These are phyloP conservation scores for Fusarium kyushuense DNA, from an alignment of 2,329 filamentous ascomycete species.

Conservation along the genomic window DNA sequence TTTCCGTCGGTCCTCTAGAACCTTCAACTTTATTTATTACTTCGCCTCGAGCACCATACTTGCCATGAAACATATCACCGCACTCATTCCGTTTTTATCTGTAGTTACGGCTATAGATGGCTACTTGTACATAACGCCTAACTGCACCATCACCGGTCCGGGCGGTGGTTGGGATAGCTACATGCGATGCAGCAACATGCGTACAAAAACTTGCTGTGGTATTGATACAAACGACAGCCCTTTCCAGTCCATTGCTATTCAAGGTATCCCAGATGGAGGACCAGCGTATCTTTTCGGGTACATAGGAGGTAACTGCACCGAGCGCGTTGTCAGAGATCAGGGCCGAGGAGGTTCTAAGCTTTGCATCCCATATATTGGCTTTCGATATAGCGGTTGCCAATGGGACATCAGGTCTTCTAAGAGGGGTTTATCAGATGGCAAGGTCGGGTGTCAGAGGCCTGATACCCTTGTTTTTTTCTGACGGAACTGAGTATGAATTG, in stretches of 20 bases:
- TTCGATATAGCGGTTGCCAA: not conserved
- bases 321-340: fast-evolving
- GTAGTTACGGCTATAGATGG: not conserved
- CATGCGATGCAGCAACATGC: not conserved
- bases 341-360: not conserved
- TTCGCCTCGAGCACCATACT: no score
- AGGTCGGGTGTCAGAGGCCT: not conserved
- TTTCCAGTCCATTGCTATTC: not conserved
- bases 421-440: not conserved
- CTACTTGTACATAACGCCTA: not conserved
- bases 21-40: no score
- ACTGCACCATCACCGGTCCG: not conserved
- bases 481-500: not conserved
- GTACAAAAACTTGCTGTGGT: not conserved
- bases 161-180: not conserved
- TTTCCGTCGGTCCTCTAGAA: no score
- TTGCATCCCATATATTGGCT: not conserved
- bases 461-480: not conserved
- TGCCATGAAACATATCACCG: fast-evolving
- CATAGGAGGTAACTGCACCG: not conserved
- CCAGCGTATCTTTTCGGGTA: not conserved
- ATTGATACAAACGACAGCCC: not conserved
- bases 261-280: not conserved
- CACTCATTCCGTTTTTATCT: not conserved
- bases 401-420: fast-evolving